Conservation (phyloP, 768 basidiomycete genomes). For the Cytidiella melzeri region DNA sequence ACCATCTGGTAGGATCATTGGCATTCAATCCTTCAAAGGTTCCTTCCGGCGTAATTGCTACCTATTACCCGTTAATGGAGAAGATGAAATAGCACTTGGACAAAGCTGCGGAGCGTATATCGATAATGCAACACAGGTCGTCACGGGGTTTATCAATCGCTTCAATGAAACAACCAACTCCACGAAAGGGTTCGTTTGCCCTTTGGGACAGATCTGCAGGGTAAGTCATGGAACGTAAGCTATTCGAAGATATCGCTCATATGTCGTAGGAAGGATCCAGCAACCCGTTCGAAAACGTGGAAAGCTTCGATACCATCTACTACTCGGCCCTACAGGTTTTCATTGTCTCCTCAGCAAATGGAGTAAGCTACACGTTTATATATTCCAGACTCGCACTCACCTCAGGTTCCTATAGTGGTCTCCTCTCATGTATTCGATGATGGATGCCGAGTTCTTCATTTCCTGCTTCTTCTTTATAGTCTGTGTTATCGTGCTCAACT, state of each 20-base stretch:
- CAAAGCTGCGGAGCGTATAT: conserved; percentile 82
- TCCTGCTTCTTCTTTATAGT: conserved; percentile 85
- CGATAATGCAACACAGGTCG: conserved; percentile 47
- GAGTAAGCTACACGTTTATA: conserved; percentile 38
- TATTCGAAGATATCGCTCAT: not conserved
- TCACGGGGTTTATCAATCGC: conserved; percentile 34
- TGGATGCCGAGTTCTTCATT: conserved; percentile 87
- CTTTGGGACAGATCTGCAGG: conserved; percentile 76
- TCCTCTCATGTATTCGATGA: conserved; percentile 78
- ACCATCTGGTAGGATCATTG: conserved; percentile 59
- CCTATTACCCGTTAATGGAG: conserved; percentile 49
- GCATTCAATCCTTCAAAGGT: conserved; percentile 90
- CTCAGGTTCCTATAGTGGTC: conserved; percentile 50
- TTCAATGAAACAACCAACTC: conserved; percentile 30
- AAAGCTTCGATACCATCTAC: conserved; percentile 89
- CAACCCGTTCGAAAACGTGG: conserved; percentile 60
- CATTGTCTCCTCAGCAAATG: conserved; percentile 74
- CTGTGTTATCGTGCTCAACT: conserved; percentile 81
- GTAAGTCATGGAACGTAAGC: conserved; percentile 32
- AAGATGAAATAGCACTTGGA: conserved; percentile 36
- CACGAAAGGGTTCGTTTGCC: conserved; percentile 86
- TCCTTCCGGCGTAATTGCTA: conserved; percentile 66
- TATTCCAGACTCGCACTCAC: conserved; percentile 8
- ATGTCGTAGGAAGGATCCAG: conserved; percentile 39
- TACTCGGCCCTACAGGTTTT: conserved; percentile 76